Evolutionary conservation across 305 asterid genomes (phyloP).

Genomic region (Plantago lanceolata): DNA sequence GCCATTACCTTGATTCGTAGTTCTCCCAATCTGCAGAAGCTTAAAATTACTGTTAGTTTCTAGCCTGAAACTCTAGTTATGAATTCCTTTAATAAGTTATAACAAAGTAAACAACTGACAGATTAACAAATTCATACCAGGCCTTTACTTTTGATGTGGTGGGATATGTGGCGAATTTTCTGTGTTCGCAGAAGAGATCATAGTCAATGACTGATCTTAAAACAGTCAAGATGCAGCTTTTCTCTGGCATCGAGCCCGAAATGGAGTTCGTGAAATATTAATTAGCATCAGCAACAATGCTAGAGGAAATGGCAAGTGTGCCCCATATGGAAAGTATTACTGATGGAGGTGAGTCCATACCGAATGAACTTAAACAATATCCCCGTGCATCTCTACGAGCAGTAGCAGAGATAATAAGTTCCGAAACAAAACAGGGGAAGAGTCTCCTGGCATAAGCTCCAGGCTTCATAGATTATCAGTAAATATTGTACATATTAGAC

Average conservation of each 20-base stretch:
- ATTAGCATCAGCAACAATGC: constrained; percentile 50
- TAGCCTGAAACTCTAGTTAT: background rate
- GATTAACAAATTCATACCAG: constrained; percentile 26
- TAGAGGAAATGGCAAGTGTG: constrained; percentile 46
- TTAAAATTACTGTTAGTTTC: constrained; percentile 41
- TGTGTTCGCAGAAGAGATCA: constrained; percentile 40
- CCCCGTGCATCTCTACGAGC: constrained; percentile 55
- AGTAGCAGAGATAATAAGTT: constrained; percentile 38
- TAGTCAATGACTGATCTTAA: constrained; percentile 41
- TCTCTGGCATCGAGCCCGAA: constrained; percentile 50
- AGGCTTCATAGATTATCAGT: background rate
- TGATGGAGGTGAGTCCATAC: constrained; percentile 45
- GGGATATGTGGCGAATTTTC: constrained; percentile 45
- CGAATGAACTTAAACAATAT: constrained; percentile 42
- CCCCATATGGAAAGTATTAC: constrained; percentile 35
- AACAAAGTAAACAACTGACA: background rate
- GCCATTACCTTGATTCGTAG: constrained; percentile 56
- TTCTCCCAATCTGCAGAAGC: constrained; percentile 49
- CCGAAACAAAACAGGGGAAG: constrained; percentile 20
- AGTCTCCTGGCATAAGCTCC: background rate
- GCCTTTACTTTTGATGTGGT: constrained; percentile 48
- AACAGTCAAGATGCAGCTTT: constrained; percentile 41
- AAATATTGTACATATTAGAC: background rate
- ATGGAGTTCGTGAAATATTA: constrained; percentile 54
- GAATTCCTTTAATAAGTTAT: too few relatives aligned